These are phyloP conservation scores for Lasiodiplodia sp. DNA, from an alignment of 2,329 filamentous ascomycete species.

Conservation along the genomic window DNA sequence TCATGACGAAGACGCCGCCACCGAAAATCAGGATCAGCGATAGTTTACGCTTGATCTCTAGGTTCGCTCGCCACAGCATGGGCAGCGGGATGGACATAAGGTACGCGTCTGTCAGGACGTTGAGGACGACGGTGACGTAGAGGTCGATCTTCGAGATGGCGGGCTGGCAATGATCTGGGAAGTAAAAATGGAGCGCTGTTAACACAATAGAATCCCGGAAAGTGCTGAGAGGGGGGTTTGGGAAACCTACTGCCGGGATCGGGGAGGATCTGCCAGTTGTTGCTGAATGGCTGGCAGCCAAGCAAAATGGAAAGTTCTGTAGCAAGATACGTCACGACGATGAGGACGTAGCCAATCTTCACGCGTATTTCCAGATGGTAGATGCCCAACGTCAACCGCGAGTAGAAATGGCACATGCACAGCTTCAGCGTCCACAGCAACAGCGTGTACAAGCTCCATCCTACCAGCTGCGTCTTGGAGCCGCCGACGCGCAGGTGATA, in stretches of 20 bases:
- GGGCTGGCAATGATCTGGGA: constrained; percentile 22
- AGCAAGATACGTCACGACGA: constrained; percentile 57
- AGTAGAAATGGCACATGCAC: constrained; percentile 64
- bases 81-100: constrained; percentile 64
- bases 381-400: constrained; percentile 53
- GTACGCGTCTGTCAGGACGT: constrained; percentile 64
- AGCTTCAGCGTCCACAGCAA: constrained; percentile 61
- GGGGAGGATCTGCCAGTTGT: constrained; percentile 66
- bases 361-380: constrained; percentile 50
- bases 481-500: constrained; percentile 59
- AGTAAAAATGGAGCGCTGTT: neutral
- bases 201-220: neutral
- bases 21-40: constrained; percentile 63
- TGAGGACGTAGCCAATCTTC: constrained; percentile 56
- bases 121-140: constrained; percentile 50
- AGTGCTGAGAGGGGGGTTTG: neutral
- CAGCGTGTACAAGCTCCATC: constrained; percentile 62
- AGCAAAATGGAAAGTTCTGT: constrained; percentile 60
- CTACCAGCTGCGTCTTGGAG: constrained; percentile 59
- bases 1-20: constrained; percentile 63
- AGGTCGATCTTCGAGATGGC: constrained; percentile 28
- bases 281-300: constrained; percentile 59
- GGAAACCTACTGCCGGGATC: constrained; percentile 54
- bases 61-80: constrained; percentile 60
- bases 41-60: constrained; percentile 60